Evolutionary conservation across 2,329 filamentous ascomycete species (phyloP), one percentile per base, ranked within the genome.

Genomic region (Nothomitra cinnamomea): DNA sequence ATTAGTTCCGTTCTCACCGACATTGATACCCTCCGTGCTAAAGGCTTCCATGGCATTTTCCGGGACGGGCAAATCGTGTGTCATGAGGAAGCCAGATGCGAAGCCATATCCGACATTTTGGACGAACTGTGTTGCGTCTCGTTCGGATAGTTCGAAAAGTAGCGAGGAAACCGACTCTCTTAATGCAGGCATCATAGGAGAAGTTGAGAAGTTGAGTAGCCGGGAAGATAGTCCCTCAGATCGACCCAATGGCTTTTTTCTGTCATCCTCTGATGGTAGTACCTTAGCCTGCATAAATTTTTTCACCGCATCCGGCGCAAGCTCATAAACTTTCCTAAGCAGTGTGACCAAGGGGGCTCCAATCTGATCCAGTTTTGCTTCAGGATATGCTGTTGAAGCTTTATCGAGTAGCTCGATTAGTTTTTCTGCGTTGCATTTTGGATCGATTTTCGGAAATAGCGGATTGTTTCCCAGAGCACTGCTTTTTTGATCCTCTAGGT

Each of bases 21-120:
- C n/a, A 17, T 51, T 24, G 54, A 53, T 17, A 41, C 57, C 45
- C 60, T 58, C 57, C 3, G 61, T 65, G 36, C 70, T 72, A 61
- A 70, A 74, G 5, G 74, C 72, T 59, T 82, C 76, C 8, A 79
- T 69, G 1, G 80, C 77, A 53, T 75, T 80, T 55, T 80, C 74
- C 0, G 88, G 87, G 21, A 95, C 72, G 0, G 82, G 75, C 12
- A 96, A 80, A 54, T 92, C 86, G 57, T 90, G 85, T 57, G 85
- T 83, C 69, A 89, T 83, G 15, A 98, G 71, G 64, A 92, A 95
- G 0, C 92, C 92, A 0, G 88, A 86, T 0, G 92, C 92, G 62
- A 86, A 95, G 0, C 92, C 92, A 63, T 95, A 98, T 0, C 92
- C 92, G 12, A 98, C 86, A 60, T 95, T 95, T 52, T 85, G 76